Percentiles rank a stretch among this genome's conserved stretches.
Conservation (phyloP, 352 stramenopile species). For the Phytophthora crassamura region DNA sequence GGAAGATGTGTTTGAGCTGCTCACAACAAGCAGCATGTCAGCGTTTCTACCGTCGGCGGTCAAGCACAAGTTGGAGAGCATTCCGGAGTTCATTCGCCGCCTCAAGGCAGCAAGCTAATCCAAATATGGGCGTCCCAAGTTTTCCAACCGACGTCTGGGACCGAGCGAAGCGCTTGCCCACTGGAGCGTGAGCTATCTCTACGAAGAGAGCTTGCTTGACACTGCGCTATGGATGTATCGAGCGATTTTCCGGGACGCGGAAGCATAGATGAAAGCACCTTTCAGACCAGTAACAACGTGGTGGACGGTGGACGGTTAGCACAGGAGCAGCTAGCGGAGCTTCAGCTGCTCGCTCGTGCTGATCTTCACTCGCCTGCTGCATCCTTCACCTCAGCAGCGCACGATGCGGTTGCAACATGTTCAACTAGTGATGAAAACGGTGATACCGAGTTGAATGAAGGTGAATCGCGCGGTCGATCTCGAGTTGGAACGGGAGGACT, state of each 20-base stretch:
- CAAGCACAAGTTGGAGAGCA: conserved; percentile 54
- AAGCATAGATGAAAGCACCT: conserved; percentile 16
- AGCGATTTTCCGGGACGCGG: conserved; percentile 7
- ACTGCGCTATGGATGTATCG: conserved; percentile 21
- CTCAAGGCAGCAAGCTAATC: conserved; percentile 36
- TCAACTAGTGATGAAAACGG: neutral
- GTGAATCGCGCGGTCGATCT: neutral
- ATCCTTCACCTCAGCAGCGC: conserved; percentile 5
- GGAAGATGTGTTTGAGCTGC: conserved; percentile 50
- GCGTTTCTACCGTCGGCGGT: conserved; percentile 49
- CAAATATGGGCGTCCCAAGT: conserved; percentile 29
- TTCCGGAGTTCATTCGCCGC: conserved; percentile 60
- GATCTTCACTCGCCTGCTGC: conserved; percentile 31
- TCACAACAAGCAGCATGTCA: conserved; percentile 40
- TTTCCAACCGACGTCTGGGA: conserved; percentile 23
- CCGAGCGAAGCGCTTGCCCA: conserved; percentile 1
- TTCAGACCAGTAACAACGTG: conserved; percentile 12
- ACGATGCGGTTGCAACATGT: neutral
- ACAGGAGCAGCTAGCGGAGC: conserved; percentile 51
- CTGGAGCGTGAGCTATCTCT: neutral
- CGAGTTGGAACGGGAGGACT: conserved; percentile 11
- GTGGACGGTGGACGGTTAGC: conserved; percentile 12
- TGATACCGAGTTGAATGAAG: conserved; percentile 8
- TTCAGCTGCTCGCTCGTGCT: conserved; percentile 49
- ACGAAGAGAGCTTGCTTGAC: neutral